Evolutionary conservation across 208 protist species (phyloP).

Genomic region (Kentomonas sorsogonicus): DNA sequence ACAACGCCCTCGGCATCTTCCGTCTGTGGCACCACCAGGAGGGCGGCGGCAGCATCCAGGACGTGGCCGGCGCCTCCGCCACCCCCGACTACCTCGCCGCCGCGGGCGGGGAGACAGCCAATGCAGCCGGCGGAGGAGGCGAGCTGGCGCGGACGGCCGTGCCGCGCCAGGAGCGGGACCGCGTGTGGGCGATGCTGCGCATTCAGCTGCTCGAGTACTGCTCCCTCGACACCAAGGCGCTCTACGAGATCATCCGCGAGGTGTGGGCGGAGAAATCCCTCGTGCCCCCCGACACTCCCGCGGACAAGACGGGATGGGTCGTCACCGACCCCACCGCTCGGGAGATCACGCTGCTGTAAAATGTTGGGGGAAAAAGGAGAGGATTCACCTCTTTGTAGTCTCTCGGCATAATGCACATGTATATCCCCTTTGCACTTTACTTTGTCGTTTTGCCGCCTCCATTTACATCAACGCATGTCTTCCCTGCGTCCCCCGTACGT

Average conservation of each 20-base stretch:
- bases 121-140: no score
- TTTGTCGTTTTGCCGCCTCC: no score
- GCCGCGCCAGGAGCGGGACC: constrained; percentile 46
- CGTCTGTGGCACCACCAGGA: constrained; percentile 89
- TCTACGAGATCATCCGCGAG: constrained; percentile 88
- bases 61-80: constrained; percentile 33
- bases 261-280: constrained; percentile 61
- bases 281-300: constrained; percentile 23
- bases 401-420: no score
- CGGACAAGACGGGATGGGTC: constrained; percentile 82
- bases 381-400: neutral
- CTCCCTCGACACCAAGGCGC: constrained; percentile 77
- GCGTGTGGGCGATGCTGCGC: constrained; percentile 68
- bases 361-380: neutral
- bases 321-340: constrained; percentile 50
- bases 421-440: no score
- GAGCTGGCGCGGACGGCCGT: constrained; percentile 17
- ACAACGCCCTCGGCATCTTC: constrained; percentile 86
- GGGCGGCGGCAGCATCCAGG: constrained; percentile 68
- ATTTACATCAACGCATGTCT: no score
- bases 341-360: constrained; percentile 48
- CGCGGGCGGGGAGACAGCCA: neutral
- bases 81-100: neutral
- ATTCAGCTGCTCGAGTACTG: constrained; percentile 90
- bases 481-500: no score